Evolutionary conservation across 2,329 filamentous ascomycete species (phyloP).

Genomic region (Rhynchosporium secalis): DNA sequence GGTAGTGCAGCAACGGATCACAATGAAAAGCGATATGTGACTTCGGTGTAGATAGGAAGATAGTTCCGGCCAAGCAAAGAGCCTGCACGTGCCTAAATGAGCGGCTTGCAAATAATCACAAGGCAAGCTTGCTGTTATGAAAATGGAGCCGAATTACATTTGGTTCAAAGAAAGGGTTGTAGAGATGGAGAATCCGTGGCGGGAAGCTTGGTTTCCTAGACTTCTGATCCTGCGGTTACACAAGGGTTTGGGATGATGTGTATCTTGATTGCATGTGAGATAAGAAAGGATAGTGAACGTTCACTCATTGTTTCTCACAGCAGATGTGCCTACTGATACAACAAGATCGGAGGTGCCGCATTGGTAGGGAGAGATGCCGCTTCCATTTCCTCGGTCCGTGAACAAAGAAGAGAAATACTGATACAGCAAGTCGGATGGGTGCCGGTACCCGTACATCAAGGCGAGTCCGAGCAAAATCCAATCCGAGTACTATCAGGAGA

Average conservation of each 20-base stretch:
- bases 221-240: slow-evolving; percentile 9
- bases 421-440: not conserved
- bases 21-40: not conserved
- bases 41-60: not conserved
- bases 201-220: not conserved
- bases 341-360: not conserved
- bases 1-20: not conserved
- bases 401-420: not conserved
- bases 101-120: not conserved
- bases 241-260: slow-evolving; percentile 3
- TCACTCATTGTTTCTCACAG: not conserved
- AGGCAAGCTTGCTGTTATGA: not conserved
- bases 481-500: not conserved
- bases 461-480: not conserved
- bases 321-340: not conserved
- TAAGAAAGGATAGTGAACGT: not conserved
- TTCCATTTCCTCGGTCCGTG: not conserved
- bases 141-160: not conserved
- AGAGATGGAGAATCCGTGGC: not conserved
- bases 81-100: slow-evolving; percentile 7
- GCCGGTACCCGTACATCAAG: not conserved
- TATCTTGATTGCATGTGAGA: slow-evolving; percentile 3
- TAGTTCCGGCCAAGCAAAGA: not conserved
- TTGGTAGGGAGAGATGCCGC: not conserved
- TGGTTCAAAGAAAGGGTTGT: not conserved